Percentiles rank a stretch among this genome's conserved stretches.
Conservation (phyloP, 192 early-diverging fungal genomes). For the Dispira simplex region DNA sequence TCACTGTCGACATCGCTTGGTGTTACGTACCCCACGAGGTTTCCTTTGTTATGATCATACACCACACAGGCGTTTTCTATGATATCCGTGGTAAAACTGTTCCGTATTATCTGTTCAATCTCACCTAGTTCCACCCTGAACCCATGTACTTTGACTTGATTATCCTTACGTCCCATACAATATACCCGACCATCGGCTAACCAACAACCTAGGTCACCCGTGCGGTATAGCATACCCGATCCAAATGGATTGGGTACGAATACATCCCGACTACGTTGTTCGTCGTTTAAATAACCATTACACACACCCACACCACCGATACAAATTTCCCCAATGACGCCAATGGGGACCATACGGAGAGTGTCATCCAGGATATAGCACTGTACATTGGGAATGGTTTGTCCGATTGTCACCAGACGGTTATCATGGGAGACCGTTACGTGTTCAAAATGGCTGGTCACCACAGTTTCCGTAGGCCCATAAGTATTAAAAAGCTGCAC, state of each 20-base stretch:
- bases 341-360: neutral
- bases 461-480: neutral
- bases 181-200: slow-evolving; percentile 17
- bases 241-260: slow-evolving; percentile 24
- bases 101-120: too few relatives aligned
- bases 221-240: slow-evolving; percentile 15
- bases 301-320: slow-evolving; percentile 13
- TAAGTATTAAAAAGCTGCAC: neutral
- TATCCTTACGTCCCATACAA: slow-evolving; percentile 18
- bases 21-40: slow-evolving; percentile 41
- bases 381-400: neutral
- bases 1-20: slow-evolving; percentile 12
- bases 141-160: slow-evolving; percentile 22
- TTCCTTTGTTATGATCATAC: too few relatives aligned
- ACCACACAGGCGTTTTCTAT: slow-evolving; percentile 2
- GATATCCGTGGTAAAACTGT: too few relatives aligned
- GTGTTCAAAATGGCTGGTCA: neutral
- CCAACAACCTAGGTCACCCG: slow-evolving; percentile 18
- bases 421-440: neutral
- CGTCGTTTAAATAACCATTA: slow-evolving; percentile 18
- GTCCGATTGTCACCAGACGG: neutral
- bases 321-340: neutral
- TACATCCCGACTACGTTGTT: slow-evolving; percentile 15
- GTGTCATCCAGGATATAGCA: neutral
- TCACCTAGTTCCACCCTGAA: slow-evolving; percentile 20